Conservation (phyloP, 2,329 filamentous ascomycete genomes). For the Fusarium keratoplasticum region DNA sequence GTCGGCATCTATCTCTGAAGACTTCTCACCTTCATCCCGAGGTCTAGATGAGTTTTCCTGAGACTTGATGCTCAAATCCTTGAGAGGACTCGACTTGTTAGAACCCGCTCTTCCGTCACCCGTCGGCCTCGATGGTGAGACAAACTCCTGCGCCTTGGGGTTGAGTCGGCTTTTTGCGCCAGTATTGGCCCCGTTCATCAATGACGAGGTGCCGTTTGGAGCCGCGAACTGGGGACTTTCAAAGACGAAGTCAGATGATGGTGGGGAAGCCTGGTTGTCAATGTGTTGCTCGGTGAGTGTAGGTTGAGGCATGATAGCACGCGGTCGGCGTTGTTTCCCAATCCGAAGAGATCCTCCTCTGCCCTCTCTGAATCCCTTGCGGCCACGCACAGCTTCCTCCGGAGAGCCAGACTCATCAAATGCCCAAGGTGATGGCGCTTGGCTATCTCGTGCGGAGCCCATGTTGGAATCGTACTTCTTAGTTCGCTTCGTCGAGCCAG, state of each 20-base stretch:
- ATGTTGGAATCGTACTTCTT: conserved; percentile 16
- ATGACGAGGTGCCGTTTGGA: neutral
- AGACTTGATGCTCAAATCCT: neutral
- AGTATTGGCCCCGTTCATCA: neutral
- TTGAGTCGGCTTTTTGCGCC: conserved; percentile 26
- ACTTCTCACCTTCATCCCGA: neutral
- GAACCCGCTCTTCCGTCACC: neutral
- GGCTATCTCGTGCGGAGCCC: neutral
- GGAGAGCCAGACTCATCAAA: conserved; percentile 18
- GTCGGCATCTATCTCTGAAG: neutral
- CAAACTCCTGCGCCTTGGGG: conserved; percentile 38
- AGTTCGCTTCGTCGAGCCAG: conserved; percentile 26
- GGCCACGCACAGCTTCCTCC: conserved; percentile 21
- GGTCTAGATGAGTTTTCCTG: neutral
- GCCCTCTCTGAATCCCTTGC: conserved; percentile 41
- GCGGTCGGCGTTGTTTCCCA: conserved; percentile 45
- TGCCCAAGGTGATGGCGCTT: neutral
- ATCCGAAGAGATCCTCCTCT: conserved; percentile 51
- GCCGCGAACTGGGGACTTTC: neutral
- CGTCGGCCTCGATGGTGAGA: conserved; percentile 32
- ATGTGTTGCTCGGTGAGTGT: conserved; percentile 26
- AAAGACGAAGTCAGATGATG: conserved; percentile 30
- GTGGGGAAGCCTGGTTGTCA: conserved; percentile 7
- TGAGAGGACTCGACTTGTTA: neutral
- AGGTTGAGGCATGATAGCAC: conserved; percentile 25